Evolutionary conservation across 768 basidiomycete genomes (phyloP).

Genomic region (Auriscalpium microsporum): DNA sequence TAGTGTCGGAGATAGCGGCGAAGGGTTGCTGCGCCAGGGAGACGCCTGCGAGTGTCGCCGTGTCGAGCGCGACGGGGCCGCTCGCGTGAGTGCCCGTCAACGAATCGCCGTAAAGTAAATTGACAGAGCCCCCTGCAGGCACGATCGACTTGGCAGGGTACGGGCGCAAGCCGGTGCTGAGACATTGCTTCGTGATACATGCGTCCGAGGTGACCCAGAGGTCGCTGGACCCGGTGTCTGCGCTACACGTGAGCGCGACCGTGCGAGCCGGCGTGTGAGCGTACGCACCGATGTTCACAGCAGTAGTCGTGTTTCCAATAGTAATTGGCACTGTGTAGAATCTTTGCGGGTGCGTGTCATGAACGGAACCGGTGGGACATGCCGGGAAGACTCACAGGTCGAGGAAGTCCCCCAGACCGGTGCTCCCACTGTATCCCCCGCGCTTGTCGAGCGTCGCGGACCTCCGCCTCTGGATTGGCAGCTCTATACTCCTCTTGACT

Average conservation of each 20-base stretch:
- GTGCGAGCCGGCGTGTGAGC: not conserved
- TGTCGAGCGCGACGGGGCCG: slow-evolving; percentile 57
- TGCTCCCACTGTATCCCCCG: slow-evolving; percentile 4
- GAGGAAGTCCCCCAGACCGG: slow-evolving; percentile 8
- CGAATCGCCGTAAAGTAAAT: slow-evolving; percentile 64
- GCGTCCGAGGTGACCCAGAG: slow-evolving; percentile 10
- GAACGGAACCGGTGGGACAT: too few species aligned
- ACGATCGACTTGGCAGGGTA: slow-evolving; percentile 5
- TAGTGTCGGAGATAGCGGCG: slow-evolving; percentile 60
- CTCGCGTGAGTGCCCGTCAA: slow-evolving; percentile 56
- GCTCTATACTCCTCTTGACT: slow-evolving; percentile 2
- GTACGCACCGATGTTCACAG: slow-evolving; percentile 7
- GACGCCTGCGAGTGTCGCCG: slow-evolving; percentile 46
- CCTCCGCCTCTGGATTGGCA: slow-evolving; percentile 6
- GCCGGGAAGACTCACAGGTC: slow-evolving; percentile 3
- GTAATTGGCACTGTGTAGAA: slow-evolving; percentile 9
- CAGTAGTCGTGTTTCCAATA: slow-evolving; percentile 6
- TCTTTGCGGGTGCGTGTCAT: not conserved
- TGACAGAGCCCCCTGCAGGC: slow-evolving; percentile 31
- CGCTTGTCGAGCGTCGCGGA: slow-evolving; percentile 1
- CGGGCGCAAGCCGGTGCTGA: slow-evolving; percentile 3
- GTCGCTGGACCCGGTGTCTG: slow-evolving; percentile 14
- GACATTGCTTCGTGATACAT: slow-evolving; percentile 6
- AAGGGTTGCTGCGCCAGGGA: slow-evolving; percentile 45
- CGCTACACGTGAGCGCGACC: not conserved